A percentile compares a stretch with the other conserved stretches of the same genome.
phyloP scores from a whole-genome alignment of 208 protist species.

The Acanthamoeba quina region DNA sequence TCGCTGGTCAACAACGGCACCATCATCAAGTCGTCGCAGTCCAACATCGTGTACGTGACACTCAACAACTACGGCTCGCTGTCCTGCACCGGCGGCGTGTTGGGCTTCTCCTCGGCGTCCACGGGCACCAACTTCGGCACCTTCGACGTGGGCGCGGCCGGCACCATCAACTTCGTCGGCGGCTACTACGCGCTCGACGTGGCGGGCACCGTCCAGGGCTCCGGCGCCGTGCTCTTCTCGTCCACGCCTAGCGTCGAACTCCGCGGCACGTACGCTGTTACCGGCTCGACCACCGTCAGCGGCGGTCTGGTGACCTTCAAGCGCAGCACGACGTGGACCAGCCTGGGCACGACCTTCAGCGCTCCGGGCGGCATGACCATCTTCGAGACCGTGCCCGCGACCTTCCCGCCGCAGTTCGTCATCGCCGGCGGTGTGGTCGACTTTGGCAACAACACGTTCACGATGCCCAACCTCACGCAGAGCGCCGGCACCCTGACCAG shows the following conservation, averaged over 20 bases:
- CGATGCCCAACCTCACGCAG: slow-evolving; percentile 11
- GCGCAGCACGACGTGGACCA: slow-evolving; percentile 41
- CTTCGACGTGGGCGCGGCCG: neutral
- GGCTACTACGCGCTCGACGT: slow-evolving; percentile 64
- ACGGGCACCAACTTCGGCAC: slow-evolving; percentile 54
- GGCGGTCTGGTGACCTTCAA: slow-evolving; percentile 42
- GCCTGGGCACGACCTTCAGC: neutral
- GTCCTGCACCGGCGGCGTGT: slow-evolving; percentile 6
- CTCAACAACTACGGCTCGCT: slow-evolving; percentile 72
- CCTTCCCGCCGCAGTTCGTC: neutral
- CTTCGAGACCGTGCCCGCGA: slow-evolving; percentile 59
- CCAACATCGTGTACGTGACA: slow-evolving; percentile 24
- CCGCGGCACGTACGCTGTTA: slow-evolving; percentile 26
- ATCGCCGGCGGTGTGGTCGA: neutral
- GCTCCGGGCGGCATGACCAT: neutral
- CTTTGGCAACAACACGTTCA: slow-evolving; percentile 70
- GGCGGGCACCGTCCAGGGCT: slow-evolving; percentile 29
- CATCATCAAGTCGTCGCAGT: slow-evolving; percentile 37
- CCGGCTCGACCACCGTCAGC: slow-evolving; percentile 9
- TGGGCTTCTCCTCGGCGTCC: neutral
- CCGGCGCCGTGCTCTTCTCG: neutral
- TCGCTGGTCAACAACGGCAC: slow-evolving; percentile 67
- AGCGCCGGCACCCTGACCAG: slow-evolving; percentile 4
- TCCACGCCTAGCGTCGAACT: neutral
- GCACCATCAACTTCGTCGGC: slow-evolving; percentile 37